Evolutionary conservation across 768 basidiomycete species (phyloP).

Genomic region (Agaricus sinodeliciosus): DNA sequence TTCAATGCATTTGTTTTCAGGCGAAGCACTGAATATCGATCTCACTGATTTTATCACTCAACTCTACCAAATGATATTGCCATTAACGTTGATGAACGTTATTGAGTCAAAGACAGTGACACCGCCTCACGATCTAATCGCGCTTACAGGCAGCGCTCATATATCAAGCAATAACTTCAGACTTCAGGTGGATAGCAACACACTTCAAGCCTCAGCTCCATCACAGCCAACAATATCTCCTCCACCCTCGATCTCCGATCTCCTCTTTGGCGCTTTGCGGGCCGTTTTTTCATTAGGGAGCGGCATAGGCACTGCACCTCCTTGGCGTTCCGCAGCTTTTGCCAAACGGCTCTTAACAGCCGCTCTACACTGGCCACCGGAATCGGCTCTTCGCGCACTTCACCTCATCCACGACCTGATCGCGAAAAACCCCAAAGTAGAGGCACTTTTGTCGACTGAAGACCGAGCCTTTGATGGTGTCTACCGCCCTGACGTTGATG

Average conservation of each 20-base stretch:
- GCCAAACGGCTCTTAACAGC: slow-evolving; percentile 85
- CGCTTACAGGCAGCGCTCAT: slow-evolving; percentile 1
- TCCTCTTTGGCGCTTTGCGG: slow-evolving; percentile 82
- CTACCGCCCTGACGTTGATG: slow-evolving; percentile 81
- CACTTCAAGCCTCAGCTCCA: slow-evolving; percentile 4
- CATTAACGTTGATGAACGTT: slow-evolving; percentile 59
- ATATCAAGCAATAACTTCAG: slow-evolving; percentile 21
- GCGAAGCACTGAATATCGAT: slow-evolving; percentile 97
- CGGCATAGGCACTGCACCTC: slow-evolving; percentile 43
- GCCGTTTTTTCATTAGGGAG: slow-evolving; percentile 75
- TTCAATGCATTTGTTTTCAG: slow-evolving; percentile 31
- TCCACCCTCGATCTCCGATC: slow-evolving; percentile 43
- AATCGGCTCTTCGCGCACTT: slow-evolving; percentile 56
- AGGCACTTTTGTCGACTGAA: slow-evolving; percentile 79
- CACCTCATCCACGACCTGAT: slow-evolving; percentile 70
- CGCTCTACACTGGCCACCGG: slow-evolving; percentile 75
- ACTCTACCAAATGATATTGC: slow-evolving; percentile 77
- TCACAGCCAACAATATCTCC: slow-evolving; percentile 12
- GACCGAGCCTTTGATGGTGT: slow-evolving; percentile 82
- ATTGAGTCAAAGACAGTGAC: slow-evolving; percentile 38
- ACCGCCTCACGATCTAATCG: slow-evolving; percentile 13
- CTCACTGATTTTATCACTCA: slow-evolving; percentile 80
- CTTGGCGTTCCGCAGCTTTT: slow-evolving; percentile 85
- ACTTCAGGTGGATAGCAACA: slow-evolving; percentile 6
- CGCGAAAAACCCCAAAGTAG: slow-evolving; percentile 72